Base-by-base conservation (phyloP, 75 land plant species). In the Sequoia sempervirens region DNA sequence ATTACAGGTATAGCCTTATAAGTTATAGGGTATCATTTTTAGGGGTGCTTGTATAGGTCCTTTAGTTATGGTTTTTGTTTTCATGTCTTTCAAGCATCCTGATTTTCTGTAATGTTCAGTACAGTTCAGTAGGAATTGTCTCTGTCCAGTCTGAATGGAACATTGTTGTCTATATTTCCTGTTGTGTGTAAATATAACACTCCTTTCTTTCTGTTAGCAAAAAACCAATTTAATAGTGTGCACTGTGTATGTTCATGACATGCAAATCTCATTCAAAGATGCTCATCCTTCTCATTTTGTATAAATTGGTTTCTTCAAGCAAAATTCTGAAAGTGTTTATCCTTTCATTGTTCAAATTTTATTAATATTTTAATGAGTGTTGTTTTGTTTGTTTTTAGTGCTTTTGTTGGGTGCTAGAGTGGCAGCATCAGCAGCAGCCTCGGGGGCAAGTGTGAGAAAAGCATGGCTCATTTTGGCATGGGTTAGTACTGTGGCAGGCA, bases 401-500 rank as follows among this genome's bases (percentile, higher is more conserved):
- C 87, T 96, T 8, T 72, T 96, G 73, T 88, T 96, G 26, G 98
- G 98, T n/a, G 84, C 85, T 78, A 54, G 89, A 47, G 91, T 96
- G 38, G 95, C 97, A 69, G 95, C 97, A 80, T 93, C 98, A 15
- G 92, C 90, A 20, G 83, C 85, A 18, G 83, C 85, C 30, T 84
- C 90, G 17, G 79, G 90, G 68, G 84, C 87, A 14, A 90, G 92
- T 8, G 92, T 88, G 82, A 90, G 86, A 14, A 89, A 85, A 81
- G 93, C 98, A 50, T 96, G 98, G 95, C 92, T 96, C 14, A 89
- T 93, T 18, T 81, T 96, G 70, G 97, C 97, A 26, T 96, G 97
- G 98, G 95, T 92, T 61, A 96, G 98, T 84, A 96, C 98, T 2
- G 95, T 96, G 0, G 98, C 95, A 52, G 98, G 97, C 28, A 96